phyloP scores from a whole-genome alignment of 2,329 filamentous ascomycete genomes.

The Alternaria rosae region DNA sequence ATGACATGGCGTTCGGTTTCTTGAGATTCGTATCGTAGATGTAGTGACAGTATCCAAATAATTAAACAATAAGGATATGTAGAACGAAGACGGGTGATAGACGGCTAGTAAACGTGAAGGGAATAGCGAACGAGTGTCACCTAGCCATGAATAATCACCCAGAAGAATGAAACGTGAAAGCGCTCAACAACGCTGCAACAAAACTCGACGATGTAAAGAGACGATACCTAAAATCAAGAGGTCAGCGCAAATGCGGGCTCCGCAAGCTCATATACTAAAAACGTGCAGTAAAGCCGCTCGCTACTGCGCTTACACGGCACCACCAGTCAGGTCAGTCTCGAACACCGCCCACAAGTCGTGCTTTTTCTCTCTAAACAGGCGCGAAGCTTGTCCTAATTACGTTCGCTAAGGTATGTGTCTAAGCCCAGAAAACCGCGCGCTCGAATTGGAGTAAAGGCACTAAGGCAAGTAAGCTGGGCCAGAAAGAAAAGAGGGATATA shows the following conservation, averaged over 20 bases:
- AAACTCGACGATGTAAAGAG: constrained; percentile 1
- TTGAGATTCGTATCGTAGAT: background rate
- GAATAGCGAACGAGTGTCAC: constrained; percentile 18
- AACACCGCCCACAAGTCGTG: background rate
- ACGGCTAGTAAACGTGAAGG: constrained; percentile 11
- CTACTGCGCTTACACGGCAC: constrained; percentile 14
- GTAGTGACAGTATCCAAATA: constrained; percentile 1
- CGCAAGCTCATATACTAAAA: constrained; percentile 29
- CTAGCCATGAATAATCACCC: constrained; percentile 11
- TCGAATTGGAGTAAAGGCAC: background rate
- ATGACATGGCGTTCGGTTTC: constrained; percentile 19
- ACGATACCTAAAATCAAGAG: background rate
- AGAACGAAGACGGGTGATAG: constrained; percentile 8
- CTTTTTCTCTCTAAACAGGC: background rate
- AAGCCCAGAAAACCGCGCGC: background rate
- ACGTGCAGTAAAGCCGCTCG: constrained; percentile 13
- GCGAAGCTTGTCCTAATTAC: constrained; percentile 3
- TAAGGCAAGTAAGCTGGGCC: background rate
- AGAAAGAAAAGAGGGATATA: background rate
- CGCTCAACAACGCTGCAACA: constrained; percentile 7
- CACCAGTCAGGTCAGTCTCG: background rate
- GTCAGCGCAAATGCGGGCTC: constrained; percentile 11
- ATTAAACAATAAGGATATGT: constrained; percentile 11
- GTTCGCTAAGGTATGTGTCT: background rate
- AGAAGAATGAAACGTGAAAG: background rate